Evolutionary conservation across 441 rosid species (phyloP).

Genomic region (Erodium texanum): DNA sequence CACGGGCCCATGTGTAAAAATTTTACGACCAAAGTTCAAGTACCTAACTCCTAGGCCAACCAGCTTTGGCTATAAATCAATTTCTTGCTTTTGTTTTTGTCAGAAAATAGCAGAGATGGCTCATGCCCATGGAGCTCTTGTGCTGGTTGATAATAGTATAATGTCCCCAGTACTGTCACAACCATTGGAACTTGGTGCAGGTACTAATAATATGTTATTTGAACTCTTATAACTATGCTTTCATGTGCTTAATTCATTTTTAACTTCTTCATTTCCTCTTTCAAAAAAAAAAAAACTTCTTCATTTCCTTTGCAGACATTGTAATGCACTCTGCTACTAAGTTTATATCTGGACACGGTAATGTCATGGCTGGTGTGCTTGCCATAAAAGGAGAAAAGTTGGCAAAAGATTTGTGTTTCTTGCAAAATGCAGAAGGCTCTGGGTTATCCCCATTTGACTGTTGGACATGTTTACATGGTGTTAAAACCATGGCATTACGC

Average conservation of each 20-base stretch:
- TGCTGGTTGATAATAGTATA: constrained; percentile 87
- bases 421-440: constrained; percentile 5
- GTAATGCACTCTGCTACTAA: constrained; percentile 9
- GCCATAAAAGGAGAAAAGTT: constrained; percentile 32
- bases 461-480: not conserved
- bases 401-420: constrained; percentile 8
- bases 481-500: not conserved
- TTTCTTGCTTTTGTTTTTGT: constrained; percentile 3
- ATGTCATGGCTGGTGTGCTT: constrained; percentile 8
- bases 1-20: too few species aligned
- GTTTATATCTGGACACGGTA: constrained; percentile 51
- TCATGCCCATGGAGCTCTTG: constrained; percentile 66
- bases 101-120: constrained; percentile 83
- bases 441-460: constrained; percentile 1
- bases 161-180: constrained; percentile 80
- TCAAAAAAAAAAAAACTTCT: too few species aligned
- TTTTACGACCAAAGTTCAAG: too few species aligned
- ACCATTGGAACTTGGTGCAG: constrained; percentile 93
- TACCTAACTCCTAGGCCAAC: too few species aligned
- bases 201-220: constrained; percentile 26
- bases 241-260: too few species aligned
- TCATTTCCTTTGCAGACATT: constrained; percentile 16
- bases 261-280: too few species aligned
- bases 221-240: too few species aligned
- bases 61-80: too few species aligned